phyloP scores from a whole-genome alignment of 1,139 yeast species.

The Yamadazyma spencermartinsiae region DNA sequence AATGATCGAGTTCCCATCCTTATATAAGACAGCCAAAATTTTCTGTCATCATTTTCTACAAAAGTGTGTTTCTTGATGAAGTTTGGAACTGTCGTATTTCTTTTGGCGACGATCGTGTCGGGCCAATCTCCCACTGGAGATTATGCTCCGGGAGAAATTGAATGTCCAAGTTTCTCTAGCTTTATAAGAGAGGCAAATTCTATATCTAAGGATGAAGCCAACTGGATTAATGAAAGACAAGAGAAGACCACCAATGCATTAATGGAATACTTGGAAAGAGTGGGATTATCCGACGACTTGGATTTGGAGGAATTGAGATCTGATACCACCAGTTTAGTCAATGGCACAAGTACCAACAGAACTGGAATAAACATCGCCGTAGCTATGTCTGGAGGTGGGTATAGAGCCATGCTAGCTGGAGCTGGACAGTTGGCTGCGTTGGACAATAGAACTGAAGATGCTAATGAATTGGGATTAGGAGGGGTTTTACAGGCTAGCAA shows the following conservation, averaged over 20 bases:
- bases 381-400: constrained; percentile 91
- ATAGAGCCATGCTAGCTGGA: constrained; percentile 87
- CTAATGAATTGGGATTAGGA: constrained; percentile 34
- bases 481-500: constrained; percentile 41
- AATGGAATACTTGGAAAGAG: constrained; percentile 52
- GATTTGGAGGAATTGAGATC: constrained; percentile 48
- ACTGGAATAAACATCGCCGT: constrained; percentile 52
- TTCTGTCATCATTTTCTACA: no score
- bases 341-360: background rate
- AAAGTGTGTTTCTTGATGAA: no score
- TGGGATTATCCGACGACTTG: constrained; percentile 56
- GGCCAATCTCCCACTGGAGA: constrained; percentile 61
- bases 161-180: constrained; percentile 47
- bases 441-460: constrained; percentile 66
- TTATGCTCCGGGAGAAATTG: constrained; percentile 63
- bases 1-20: no score
- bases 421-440: constrained; percentile 84
- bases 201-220: constrained; percentile 36
- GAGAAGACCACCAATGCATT: constrained; percentile 53
- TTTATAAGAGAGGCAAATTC: constrained; percentile 39
- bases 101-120: background rate
- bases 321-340: background rate
- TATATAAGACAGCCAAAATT: no score
- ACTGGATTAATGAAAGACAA: constrained; percentile 51
- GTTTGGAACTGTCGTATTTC: background rate